phyloP scores from a whole-genome alignment of 352 stramenopile species.

The Blastocystis sp. region DNA sequence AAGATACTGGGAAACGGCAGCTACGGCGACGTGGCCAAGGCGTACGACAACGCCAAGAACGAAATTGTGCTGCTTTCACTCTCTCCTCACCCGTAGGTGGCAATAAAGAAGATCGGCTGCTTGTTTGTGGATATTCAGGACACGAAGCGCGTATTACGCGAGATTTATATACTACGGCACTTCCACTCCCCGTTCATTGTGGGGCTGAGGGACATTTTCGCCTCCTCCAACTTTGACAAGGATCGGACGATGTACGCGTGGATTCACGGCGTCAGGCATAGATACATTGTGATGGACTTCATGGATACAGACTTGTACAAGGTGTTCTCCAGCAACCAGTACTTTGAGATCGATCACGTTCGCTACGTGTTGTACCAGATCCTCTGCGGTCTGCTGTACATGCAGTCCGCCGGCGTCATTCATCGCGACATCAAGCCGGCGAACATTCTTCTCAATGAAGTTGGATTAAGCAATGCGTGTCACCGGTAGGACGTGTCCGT shows the following conservation, averaged over 20 bases:
- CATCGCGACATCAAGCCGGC: conserved; percentile 91
- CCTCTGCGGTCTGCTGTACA: conserved; percentile 87
- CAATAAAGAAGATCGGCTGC: conserved; percentile 84
- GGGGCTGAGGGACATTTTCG: conserved; percentile 76
- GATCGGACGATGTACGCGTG: conserved; percentile 28
- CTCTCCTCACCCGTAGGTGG: conserved; percentile 78
- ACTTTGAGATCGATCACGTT: conserved; percentile 68
- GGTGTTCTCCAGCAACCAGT: conserved; percentile 86
- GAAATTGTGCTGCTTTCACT: conserved; percentile 19
- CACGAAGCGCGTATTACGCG: conserved; percentile 82
- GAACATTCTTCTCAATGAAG: conserved; percentile 85
- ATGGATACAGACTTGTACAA: conserved; percentile 88
- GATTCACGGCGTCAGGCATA: background rate
- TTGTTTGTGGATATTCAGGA: conserved; percentile 82
- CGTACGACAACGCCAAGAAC: conserved; percentile 78
- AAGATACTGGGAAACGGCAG: conserved; percentile 81
- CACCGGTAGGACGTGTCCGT: conserved; percentile 58
- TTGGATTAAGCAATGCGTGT: background rate
- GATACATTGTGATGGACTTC: conserved; percentile 79
- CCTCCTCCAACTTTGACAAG: background rate
- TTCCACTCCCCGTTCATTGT: conserved; percentile 81
- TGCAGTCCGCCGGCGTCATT: conserved; percentile 89
- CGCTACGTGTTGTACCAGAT: conserved; percentile 79
- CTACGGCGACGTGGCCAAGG: conserved; percentile 86
- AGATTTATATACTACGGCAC: conserved; percentile 84